Percentiles rank a stretch among this genome's conserved stretches.
phyloP scores from a whole-genome alignment of 495 filamentous ascomycete species.

The Pseudomonodictys pantanalensis region DNA sequence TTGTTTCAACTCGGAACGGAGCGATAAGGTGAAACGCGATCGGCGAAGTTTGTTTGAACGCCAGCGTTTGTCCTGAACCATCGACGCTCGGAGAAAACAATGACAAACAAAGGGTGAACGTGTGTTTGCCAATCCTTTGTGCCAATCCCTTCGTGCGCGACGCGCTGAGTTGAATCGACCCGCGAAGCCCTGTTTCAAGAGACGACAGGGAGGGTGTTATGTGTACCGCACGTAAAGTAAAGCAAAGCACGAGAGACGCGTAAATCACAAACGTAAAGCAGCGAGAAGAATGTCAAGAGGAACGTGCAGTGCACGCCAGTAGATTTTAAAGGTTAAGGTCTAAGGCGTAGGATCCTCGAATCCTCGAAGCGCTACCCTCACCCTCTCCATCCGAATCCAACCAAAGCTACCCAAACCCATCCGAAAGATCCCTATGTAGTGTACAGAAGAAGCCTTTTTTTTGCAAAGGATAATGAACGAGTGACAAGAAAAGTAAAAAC shows the following conservation, averaged over 20 bases:
- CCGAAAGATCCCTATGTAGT: not conserved
- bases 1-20: too few species aligned
- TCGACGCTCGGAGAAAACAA: too few species aligned
- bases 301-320: slow-evolving; percentile 7
- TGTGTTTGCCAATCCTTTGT: too few species aligned
- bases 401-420: not conserved
- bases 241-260: not conserved
- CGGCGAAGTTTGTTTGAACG: too few species aligned
- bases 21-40: too few species aligned
- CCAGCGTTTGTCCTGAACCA: too few species aligned
- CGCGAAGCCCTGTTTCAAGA: too few species aligned
- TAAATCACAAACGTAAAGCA: not conserved
- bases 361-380: not conserved
- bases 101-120: too few species aligned
- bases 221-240: too few species aligned
- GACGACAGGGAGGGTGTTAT: too few species aligned
- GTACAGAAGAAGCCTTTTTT: not conserved
- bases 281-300: not conserved
- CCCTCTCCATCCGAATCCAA: not conserved
- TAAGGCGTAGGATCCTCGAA: slow-evolving; percentile 10
- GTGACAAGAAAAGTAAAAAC: not conserved
- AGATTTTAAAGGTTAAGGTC: slow-evolving; percentile 25
- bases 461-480: not conserved
- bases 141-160: too few species aligned
- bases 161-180: too few species aligned